Evolutionary conservation across 2,329 filamentous ascomycete species (phyloP).

Genomic region (Dryadomyces sulphureus): DNA sequence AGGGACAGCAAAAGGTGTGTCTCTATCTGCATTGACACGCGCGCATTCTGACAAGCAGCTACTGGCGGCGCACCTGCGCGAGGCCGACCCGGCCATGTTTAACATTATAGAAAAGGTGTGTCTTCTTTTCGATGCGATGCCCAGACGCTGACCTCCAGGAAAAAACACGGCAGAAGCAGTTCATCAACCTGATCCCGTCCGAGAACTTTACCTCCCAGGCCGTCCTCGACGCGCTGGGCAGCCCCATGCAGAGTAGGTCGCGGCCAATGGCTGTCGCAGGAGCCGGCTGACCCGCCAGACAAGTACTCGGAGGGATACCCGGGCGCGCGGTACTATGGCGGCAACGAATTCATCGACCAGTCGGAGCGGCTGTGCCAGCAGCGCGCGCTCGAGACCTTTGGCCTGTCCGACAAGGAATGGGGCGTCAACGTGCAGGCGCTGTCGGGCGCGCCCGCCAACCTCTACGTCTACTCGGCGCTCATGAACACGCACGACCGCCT

Average conservation of each 20-base stretch:
- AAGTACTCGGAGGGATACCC: constrained; percentile 99
- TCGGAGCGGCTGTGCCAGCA: constrained; percentile 82
- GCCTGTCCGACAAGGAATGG: constrained; percentile 74
- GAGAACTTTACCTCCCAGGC: constrained; percentile 94
- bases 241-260: constrained; percentile 78
- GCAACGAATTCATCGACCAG: constrained; percentile 90
- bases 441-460: constrained; percentile 59
- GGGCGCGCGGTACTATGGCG: constrained; percentile 89
- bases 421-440: constrained; percentile 92
- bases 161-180: constrained; percentile 92
- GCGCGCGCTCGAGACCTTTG: constrained; percentile 77
- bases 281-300: constrained; percentile 32
- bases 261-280: neutral
- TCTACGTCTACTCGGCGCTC: constrained; percentile 90
- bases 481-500: constrained; percentile 86
- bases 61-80: constrained; percentile 61
- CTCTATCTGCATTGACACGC: neutral
- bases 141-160: constrained; percentile 39
- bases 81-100: constrained; percentile 76
- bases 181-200: constrained; percentile 92
- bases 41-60: constrained; percentile 35
- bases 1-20: constrained; percentile 44
- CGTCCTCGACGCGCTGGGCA: constrained; percentile 79
- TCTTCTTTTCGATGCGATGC: neutral
- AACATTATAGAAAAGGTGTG: constrained; percentile 77